Evolutionary conservation across 208 protist species (phyloP).

Genomic region (Crithidia sp.): DNA sequence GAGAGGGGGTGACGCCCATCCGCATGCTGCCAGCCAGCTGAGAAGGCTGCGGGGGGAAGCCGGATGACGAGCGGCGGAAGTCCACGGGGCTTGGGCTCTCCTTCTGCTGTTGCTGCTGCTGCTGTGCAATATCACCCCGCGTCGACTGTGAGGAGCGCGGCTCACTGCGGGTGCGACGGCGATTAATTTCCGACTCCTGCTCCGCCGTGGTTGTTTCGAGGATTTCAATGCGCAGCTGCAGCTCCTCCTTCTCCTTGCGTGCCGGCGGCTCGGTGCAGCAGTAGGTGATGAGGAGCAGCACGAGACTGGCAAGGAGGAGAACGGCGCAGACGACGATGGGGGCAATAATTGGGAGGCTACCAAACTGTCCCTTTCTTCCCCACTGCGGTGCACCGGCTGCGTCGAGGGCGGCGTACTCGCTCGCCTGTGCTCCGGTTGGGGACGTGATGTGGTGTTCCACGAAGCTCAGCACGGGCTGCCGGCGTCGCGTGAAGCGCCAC

Average conservation of each 20-base stretch:
- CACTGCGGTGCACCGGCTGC: background rate
- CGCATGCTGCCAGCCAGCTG: background rate
- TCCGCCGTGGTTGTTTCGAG: slow-evolving; percentile 8
- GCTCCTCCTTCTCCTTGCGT: slow-evolving; percentile 8
- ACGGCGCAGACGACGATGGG: slow-evolving; percentile 21
- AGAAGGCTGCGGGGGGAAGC: background rate
- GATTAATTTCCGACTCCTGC: slow-evolving; percentile 8
- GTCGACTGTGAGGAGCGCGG: background rate
- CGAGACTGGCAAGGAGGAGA: slow-evolving; percentile 19
- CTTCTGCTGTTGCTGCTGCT: slow-evolving; percentile 6
- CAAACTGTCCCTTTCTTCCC: slow-evolving; percentile 6
- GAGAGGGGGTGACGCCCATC: background rate
- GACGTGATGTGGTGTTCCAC: slow-evolving; percentile 17
- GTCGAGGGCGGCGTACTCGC: slow-evolving; percentile 1
- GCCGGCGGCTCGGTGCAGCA: slow-evolving; percentile 5
- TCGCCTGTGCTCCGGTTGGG: background rate
- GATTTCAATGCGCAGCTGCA: slow-evolving; percentile 12
- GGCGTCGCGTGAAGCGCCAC: slow-evolving; percentile 26
- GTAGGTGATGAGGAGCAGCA: slow-evolving; percentile 29
- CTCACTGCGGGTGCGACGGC: slow-evolving; percentile 11
- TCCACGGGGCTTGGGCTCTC: slow-evolving; percentile 2
- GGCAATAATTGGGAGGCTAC: slow-evolving; percentile 19
- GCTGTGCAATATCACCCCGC: background rate
- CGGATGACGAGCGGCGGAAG: background rate
- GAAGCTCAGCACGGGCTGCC: slow-evolving; percentile 7